phyloP scores from a whole-genome alignment of 805 yeast species.

The Saccharomycopsis microspora region DNA sequence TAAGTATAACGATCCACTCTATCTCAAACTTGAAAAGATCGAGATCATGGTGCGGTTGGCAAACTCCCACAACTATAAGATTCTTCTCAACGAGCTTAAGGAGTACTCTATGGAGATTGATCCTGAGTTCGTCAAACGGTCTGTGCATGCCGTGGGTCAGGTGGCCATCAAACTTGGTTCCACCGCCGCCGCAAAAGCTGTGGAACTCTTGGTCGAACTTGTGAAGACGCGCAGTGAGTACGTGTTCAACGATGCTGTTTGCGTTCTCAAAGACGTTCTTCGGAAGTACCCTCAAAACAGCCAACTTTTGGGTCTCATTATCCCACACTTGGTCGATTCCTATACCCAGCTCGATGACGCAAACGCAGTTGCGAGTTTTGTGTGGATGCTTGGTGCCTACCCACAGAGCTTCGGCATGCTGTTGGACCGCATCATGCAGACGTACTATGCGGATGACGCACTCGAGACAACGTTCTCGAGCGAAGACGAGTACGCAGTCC shows the following conservation, averaged over 20 bases:
- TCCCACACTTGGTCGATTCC: slow-evolving; percentile 42
- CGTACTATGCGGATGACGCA: slow-evolving; percentile 8
- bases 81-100: slow-evolving; percentile 57
- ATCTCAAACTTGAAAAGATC: slow-evolving; percentile 64
- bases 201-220: slow-evolving; percentile 48
- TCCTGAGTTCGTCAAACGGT: slow-evolving; percentile 56
- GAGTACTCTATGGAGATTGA: slow-evolving; percentile 85
- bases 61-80: slow-evolving; percentile 35
- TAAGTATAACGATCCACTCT: slow-evolving; percentile 76
- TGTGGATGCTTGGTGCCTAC: slow-evolving; percentile 68
- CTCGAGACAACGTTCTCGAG: slow-evolving; percentile 23
- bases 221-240: slow-evolving; percentile 54
- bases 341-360: slow-evolving; percentile 35
- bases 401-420: slow-evolving; percentile 43
- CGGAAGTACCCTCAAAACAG: slow-evolving; percentile 51
- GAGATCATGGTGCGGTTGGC: slow-evolving; percentile 66
- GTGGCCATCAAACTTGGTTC: slow-evolving; percentile 53
- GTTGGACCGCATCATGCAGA: slow-evolving; percentile 26
- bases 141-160: slow-evolving; percentile 60
- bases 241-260: slow-evolving; percentile 46
- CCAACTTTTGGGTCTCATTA: slow-evolving; percentile 35
- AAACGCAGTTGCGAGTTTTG: slow-evolving; percentile 42
- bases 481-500: slow-evolving; percentile 51
- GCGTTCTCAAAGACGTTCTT: slow-evolving; percentile 52
- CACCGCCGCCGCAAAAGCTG: slow-evolving; percentile 39